Conservation (phyloP, 306 rosid genomes). For the Pachyrhizus erosus region DNA sequence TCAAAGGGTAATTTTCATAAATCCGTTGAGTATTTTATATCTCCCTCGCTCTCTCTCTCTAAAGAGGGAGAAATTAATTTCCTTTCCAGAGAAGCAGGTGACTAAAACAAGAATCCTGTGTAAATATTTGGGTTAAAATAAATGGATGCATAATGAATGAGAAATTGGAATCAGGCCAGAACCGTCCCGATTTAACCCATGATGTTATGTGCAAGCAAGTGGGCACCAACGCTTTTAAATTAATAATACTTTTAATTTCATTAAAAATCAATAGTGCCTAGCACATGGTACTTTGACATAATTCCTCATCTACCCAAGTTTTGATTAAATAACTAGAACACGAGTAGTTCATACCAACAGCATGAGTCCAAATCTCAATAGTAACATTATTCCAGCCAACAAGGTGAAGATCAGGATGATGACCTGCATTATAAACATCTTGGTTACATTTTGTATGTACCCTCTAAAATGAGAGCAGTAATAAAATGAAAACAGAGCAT, state of each 20-base stretch:
- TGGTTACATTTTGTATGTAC: background rate
- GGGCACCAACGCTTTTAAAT: no score
- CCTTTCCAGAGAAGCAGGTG: constrained; percentile 14
- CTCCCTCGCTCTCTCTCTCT: no score
- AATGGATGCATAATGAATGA: background rate
- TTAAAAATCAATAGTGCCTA: background rate
- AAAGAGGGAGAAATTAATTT: background rate
- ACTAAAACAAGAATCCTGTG: background rate
- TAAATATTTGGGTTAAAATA: background rate
- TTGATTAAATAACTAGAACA: constrained; percentile 20
- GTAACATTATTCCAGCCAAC: constrained; percentile 86
- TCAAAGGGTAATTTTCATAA: no score
- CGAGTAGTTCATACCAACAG: constrained; percentile 63
- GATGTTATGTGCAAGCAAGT: no score
- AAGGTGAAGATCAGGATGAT: constrained; percentile 93
- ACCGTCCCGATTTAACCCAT: background rate
- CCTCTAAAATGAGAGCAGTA: constrained; percentile 15
- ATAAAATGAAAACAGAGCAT: constrained; percentile 12
- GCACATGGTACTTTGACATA: background rate
- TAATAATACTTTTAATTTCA: background rate
- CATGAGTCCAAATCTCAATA: constrained; percentile 85
- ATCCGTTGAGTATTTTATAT: no score
- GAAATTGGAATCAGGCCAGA: background rate
- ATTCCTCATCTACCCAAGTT: constrained; percentile 5
- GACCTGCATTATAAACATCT: constrained; percentile 56